Percentiles rank a stretch among this genome's conserved stretches.
These are phyloP conservation scores for Cladochytrium replicatum DNA, from an alignment of 192 early-diverging fungal genomes.

Conservation along the genomic window DNA sequence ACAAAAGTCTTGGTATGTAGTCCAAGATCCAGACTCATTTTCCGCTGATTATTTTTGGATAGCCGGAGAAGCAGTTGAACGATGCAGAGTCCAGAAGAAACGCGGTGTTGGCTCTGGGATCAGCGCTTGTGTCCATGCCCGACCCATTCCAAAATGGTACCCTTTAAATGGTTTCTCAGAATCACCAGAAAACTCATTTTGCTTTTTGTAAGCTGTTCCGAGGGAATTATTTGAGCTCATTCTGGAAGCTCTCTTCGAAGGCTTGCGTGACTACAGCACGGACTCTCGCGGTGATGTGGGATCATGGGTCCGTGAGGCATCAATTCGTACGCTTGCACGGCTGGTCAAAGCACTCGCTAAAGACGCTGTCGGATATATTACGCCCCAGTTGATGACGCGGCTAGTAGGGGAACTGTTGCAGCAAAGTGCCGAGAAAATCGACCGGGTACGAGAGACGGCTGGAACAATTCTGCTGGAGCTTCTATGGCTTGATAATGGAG, in stretches of 20 bases:
- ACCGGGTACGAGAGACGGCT: slow-evolving; percentile 66
- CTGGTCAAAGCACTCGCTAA: slow-evolving; percentile 23
- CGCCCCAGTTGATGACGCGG: background rate
- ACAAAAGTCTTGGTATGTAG: no score
- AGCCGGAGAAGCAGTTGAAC: slow-evolving; percentile 26
- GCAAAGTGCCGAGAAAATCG: slow-evolving; percentile 87
- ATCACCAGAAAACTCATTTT: background rate
- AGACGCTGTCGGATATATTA: slow-evolving; percentile 1
- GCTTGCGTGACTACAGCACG: slow-evolving; percentile 72
- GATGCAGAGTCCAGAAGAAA: slow-evolving; percentile 64
- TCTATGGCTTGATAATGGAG: slow-evolving; percentile 19
- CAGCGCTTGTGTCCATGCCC: no score
- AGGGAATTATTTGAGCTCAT: slow-evolving; percentile 26
- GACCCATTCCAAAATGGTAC: no score
- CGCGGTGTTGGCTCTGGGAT: slow-evolving; percentile 47
- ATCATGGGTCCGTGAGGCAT: slow-evolving; percentile 76
- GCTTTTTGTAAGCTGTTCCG: slow-evolving; percentile 6
- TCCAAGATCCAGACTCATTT: no score
- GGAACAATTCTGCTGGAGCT: slow-evolving; percentile 50
- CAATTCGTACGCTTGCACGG: slow-evolving; percentile 48
- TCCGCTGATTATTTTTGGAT: background rate
- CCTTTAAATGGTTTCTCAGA: no score
- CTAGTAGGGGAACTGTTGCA: slow-evolving; percentile 47
- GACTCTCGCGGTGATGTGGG: slow-evolving; percentile 95
- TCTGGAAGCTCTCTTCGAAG: slow-evolving; percentile 44